Evolutionary conservation across 2,329 filamentous ascomycete species (phyloP).

Genomic region (Cladosporium sp.): DNA sequence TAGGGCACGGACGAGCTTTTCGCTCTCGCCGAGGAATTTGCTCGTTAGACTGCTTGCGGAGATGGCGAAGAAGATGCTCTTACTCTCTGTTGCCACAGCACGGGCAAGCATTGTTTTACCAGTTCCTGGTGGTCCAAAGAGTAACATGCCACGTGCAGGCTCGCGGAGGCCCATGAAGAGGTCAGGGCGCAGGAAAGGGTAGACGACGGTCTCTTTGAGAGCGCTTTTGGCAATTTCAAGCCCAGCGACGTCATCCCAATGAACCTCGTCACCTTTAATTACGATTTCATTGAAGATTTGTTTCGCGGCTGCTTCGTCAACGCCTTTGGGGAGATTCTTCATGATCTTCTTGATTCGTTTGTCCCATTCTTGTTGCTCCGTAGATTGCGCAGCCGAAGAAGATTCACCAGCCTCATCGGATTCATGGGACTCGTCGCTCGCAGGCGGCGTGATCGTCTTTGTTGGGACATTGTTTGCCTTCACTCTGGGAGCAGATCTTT

Average conservation of each 20-base stretch:
- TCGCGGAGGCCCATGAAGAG: constrained; percentile 93
- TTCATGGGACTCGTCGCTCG: constrained; percentile 42
- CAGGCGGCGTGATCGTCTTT: constrained; percentile 38
- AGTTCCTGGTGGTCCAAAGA: constrained; percentile 96
- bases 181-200: constrained; percentile 91
- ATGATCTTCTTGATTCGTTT: constrained; percentile 60
- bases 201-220: constrained; percentile 91
- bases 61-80: constrained; percentile 94
- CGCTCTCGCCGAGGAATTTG: constrained; percentile 93
- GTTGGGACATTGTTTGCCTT: constrained; percentile 20
- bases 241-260: constrained; percentile 90
- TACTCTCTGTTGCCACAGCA: constrained; percentile 89
- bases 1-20: constrained; percentile 89
- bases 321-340: constrained; percentile 72
- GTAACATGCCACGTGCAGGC: constrained; percentile 86
- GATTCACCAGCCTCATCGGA: constrained; percentile 31
- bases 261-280: constrained; percentile 87
- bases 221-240: constrained; percentile 86
- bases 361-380: constrained; percentile 50
- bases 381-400: constrained; percentile 19
- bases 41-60: constrained; percentile 90
- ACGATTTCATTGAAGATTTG: constrained; percentile 97
- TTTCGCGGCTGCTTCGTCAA: constrained; percentile 76
- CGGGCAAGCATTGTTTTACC: constrained; percentile 97
- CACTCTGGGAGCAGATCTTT: constrained; percentile 22